A percentile compares a stretch with the other conserved stretches of the same genome.
phyloP scores from a whole-genome alignment of 106 monocot species.

The Platanthera guangdongensis region DNA sequence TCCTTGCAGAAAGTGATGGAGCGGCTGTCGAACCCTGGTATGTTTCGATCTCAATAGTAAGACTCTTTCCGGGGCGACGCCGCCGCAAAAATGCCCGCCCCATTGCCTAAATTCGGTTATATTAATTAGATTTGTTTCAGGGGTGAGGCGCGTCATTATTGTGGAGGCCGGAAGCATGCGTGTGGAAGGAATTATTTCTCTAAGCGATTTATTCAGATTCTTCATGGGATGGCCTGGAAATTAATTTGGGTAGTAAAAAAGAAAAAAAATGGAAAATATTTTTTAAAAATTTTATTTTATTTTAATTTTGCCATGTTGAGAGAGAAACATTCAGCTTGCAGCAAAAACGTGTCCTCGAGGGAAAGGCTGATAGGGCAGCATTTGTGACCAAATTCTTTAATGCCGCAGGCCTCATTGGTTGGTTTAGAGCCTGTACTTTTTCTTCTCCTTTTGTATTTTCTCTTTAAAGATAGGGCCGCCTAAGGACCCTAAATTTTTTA shows the following conservation, averaged over 20 bases:
- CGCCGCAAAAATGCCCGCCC: too few relatives aligned
- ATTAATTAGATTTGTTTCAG: constrained; percentile 9
- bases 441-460: neutral
- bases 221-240: constrained; percentile 20
- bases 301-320: neutral
- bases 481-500: neutral
- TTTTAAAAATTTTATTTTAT: neutral
- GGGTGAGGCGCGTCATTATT: constrained; percentile 50
- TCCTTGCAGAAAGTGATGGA: constrained; percentile 83
- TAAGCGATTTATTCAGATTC: constrained; percentile 64
- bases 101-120: too few relatives aligned
- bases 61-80: too few relatives aligned
- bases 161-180: constrained; percentile 71
- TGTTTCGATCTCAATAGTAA: neutral
- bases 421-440: constrained; percentile 6
- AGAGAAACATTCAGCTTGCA: neutral
- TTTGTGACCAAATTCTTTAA: neutral
- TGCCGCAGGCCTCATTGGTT: constrained; percentile 5
- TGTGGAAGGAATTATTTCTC: constrained; percentile 57
- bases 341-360: neutral
- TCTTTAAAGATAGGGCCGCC: neutral
- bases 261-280: neutral
- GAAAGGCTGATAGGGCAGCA: constrained; percentile 2
- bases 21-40: constrained; percentile 78
- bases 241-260: neutral